Percentiles rank a stretch among this genome's conserved stretches.
phyloP scores from a whole-genome alignment of 148 eudicot genomes.

The Persicaria maculosa region DNA sequence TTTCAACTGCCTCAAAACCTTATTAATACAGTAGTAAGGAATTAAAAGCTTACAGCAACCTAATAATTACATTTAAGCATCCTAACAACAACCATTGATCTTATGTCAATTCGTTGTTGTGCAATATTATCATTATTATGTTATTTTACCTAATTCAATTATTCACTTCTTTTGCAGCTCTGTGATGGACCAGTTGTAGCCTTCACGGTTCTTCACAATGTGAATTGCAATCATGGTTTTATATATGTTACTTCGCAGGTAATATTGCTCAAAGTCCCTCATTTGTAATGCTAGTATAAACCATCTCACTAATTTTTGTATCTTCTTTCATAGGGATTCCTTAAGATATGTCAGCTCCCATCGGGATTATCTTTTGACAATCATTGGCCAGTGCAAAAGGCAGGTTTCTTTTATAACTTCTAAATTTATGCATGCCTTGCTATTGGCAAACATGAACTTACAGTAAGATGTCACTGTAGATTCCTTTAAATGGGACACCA shows the following conservation, averaged over 20 bases:
- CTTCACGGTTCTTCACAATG: conserved; percentile 94
- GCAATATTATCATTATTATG: too few relatives aligned
- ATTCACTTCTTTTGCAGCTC: conserved; percentile 41
- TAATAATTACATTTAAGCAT: too few relatives aligned
- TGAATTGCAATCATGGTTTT: conserved; percentile 93
- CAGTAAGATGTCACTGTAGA: conserved; percentile 28
- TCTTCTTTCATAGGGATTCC: conserved; percentile 48
- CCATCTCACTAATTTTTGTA: background rate
- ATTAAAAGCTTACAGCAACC: too few relatives aligned
- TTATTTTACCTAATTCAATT: background rate
- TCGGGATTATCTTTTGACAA: conserved; percentile 70
- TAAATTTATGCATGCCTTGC: conserved; percentile 10
- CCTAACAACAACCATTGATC: background rate
- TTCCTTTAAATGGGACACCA: conserved; percentile 95
- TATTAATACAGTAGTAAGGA: too few relatives aligned
- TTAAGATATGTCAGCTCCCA: conserved; percentile 88
- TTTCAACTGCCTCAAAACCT: too few relatives aligned
- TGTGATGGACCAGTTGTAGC: conserved; percentile 93
- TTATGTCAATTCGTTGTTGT: background rate
- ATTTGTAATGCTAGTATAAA: background rate
- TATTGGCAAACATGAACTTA: conserved; percentile 8
- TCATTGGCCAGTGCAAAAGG: conserved; percentile 97
- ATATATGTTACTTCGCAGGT: conserved; percentile 92
- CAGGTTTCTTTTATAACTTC: conserved; percentile 13
- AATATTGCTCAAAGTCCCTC: conserved; percentile 12